Percentiles rank a stretch among this genome's conserved stretches.
These are phyloP conservation scores for Spathaspora girioi DNA, from an alignment of 805 yeast genomes.

Conservation along the genomic window DNA sequence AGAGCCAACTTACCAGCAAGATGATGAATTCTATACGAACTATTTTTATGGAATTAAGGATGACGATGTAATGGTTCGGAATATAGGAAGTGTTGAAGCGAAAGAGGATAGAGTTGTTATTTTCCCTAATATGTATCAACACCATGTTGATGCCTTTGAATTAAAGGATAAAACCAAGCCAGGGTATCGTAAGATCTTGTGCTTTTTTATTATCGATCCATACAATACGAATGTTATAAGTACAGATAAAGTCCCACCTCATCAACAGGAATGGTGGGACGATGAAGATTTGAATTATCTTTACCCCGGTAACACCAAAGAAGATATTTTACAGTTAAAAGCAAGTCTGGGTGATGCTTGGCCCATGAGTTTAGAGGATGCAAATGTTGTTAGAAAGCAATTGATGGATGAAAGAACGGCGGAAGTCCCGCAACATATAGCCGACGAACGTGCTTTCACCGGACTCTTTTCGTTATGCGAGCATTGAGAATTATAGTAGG, in stretches of 20 bases:
- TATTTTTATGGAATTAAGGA: slow-evolving; percentile 27
- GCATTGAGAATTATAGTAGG: too few species aligned
- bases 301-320: slow-evolving; percentile 5
- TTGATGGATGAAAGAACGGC: too few species aligned
- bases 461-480: too few species aligned
- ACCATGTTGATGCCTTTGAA: slow-evolving; percentile 37
- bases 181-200: slow-evolving; percentile 38
- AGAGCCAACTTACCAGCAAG: slow-evolving; percentile 34
- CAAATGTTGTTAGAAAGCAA: slow-evolving; percentile 22
- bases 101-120: slow-evolving; percentile 25
- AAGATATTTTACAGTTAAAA: slow-evolving; percentile 4
- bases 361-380: slow-evolving; percentile 20
- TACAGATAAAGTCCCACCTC: slow-evolving; percentile 35
- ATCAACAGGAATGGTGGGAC: slow-evolving; percentile 32
- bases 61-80: slow-evolving; percentile 20
- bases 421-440: too few species aligned
- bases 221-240: slow-evolving; percentile 22
- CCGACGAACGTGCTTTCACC: too few species aligned
- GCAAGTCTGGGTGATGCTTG: slow-evolving; percentile 3
- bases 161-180: slow-evolving; percentile 30
- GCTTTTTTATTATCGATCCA: slow-evolving; percentile 39
- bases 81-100: slow-evolving; percentile 24
- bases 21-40: slow-evolving; percentile 21
- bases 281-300: slow-evolving; percentile 9
- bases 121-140: slow-evolving; percentile 39